A percentile compares a stretch with the other conserved stretches of the same genome.
phyloP scores from a whole-genome alignment of 768 basidiomycete genomes.

The Lactifluus rugatus region DNA sequence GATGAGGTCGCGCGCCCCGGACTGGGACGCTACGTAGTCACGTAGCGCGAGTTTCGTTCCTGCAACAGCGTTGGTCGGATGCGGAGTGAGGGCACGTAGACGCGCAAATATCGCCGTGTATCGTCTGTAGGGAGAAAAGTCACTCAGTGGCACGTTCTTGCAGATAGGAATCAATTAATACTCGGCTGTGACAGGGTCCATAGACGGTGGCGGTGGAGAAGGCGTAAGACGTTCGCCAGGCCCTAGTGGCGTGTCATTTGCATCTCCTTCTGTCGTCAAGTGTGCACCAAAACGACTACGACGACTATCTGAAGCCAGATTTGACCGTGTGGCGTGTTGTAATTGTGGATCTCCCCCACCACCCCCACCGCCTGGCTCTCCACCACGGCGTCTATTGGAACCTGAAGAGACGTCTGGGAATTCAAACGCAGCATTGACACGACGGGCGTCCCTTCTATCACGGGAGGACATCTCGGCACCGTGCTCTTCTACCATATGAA shows the following conservation, averaged over 20 bases:
- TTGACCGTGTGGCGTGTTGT: constrained; percentile 21
- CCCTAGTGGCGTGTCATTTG: constrained; percentile 6
- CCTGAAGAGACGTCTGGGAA: constrained; percentile 48
- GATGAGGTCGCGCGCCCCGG: constrained; percentile 74
- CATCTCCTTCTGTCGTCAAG: constrained; percentile 36
- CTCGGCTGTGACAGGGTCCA: constrained; percentile 49
- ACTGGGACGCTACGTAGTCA: constrained; percentile 68
- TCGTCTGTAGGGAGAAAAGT: constrained; percentile 37
- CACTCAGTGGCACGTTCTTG: neutral
- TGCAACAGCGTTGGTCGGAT: constrained; percentile 47
- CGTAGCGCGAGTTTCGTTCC: constrained; percentile 69
- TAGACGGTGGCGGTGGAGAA: constrained; percentile 31
- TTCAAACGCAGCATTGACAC: constrained; percentile 56
- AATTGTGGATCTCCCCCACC: constrained; percentile 34
- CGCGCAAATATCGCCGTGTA: constrained; percentile 57
- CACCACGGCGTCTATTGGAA: constrained; percentile 32
- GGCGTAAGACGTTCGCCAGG: constrained; percentile 27
- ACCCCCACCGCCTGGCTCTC: constrained; percentile 30
- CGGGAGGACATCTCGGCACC: constrained; percentile 61
- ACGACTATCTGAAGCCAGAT: constrained; percentile 34
- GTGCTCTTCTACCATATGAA: constrained; percentile 82
- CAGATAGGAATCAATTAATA: constrained; percentile 27
- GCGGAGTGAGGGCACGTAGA: constrained; percentile 47
- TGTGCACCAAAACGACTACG: constrained; percentile 54
- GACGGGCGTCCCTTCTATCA: constrained; percentile 57